phyloP scores from a whole-genome alignment of 208 protist species.

The Trypanosoma mega region DNA sequence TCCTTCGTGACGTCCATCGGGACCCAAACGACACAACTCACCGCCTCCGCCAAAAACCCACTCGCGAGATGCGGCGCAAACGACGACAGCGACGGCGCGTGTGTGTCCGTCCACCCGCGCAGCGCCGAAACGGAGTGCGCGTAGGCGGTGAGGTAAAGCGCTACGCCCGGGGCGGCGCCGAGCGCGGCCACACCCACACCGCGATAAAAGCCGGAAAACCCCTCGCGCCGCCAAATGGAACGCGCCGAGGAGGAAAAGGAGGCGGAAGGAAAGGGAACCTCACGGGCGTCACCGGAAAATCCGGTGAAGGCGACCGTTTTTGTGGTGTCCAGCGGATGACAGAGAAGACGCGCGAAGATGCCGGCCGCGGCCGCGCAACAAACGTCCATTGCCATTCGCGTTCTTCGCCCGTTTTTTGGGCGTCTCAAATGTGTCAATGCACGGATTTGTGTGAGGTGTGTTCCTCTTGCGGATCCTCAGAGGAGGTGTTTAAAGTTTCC shows the following conservation, averaged over 20 bases:
- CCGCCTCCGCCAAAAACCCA: constrained; percentile 75
- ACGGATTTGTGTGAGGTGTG: too few relatives aligned
- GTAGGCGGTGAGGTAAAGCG: constrained; percentile 80
- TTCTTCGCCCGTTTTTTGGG: too few relatives aligned
- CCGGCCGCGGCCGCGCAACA: constrained; percentile 60
- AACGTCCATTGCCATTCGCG: constrained; percentile 38
- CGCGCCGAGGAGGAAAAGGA: constrained; percentile 21
- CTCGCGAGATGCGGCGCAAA: constrained; percentile 57
- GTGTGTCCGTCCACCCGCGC: neutral
- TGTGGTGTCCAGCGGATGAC: constrained; percentile 84
- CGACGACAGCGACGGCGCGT: constrained; percentile 26
- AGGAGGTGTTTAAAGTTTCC: too few relatives aligned
- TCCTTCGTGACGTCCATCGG: constrained; percentile 89
- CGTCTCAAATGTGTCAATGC: too few relatives aligned
- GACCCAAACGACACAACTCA: constrained; percentile 87
- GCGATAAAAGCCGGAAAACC: constrained; percentile 75
- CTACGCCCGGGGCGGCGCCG: constrained; percentile 73
- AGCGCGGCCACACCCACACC: constrained; percentile 71
- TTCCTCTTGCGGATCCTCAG: too few relatives aligned
- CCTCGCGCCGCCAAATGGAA: constrained; percentile 53
- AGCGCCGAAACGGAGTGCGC: constrained; percentile 34
- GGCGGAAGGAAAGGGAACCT: neutral
- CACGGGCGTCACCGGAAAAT: constrained; percentile 37
- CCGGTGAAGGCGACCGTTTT: constrained; percentile 83
- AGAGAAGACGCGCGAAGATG: constrained; percentile 49